Evolutionary conservation across 108 stramenopile genomes (phyloP).

Genomic region (Nannochloropsis granulata): DNA sequence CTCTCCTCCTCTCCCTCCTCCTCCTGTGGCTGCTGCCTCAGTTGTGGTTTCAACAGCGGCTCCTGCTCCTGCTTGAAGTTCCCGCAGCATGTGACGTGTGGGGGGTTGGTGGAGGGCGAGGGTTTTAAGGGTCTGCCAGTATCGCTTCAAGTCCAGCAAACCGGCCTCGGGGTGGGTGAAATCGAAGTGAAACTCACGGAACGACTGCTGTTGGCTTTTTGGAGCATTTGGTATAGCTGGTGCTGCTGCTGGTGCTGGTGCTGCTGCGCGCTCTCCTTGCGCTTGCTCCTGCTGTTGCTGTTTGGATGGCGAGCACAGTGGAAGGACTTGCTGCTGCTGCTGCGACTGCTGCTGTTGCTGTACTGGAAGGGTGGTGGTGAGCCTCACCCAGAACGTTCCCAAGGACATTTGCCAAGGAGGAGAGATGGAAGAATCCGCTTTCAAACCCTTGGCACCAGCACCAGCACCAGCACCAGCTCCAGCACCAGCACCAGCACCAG

Average conservation of each 20-base stretch:
- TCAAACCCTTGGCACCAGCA: not conserved
- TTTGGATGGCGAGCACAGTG: not conserved
- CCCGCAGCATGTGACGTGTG: not conserved
- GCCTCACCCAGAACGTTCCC: not conserved
- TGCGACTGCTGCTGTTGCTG: not conserved
- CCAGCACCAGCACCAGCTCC: not conserved
- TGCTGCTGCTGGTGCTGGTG: not conserved
- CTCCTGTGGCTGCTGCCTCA: not conserved
- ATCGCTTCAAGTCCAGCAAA: not conserved
- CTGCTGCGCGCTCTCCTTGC: not conserved
- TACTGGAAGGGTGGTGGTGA: not conserved
- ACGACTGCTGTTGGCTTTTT: not conserved
- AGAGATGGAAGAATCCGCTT: not conserved
- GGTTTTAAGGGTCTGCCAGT: not conserved
- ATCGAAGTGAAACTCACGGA: not conserved
- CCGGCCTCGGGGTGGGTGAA: not conserved
- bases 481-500: not conserved
- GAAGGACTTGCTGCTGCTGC: not conserved
- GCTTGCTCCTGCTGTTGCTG: not conserved
- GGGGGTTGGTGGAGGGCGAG: not conserved
- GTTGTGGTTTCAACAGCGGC: not conserved
- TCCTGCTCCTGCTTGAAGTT: not conserved
- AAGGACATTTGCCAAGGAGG: not conserved
- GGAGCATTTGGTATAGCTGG: not conserved
- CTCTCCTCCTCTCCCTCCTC: not conserved